Evolutionary conservation across 2,329 filamentous ascomycete genomes (phyloP), one percentile per base, ranked within the genome.

Genomic region (Fusarium nematophilum): DNA sequence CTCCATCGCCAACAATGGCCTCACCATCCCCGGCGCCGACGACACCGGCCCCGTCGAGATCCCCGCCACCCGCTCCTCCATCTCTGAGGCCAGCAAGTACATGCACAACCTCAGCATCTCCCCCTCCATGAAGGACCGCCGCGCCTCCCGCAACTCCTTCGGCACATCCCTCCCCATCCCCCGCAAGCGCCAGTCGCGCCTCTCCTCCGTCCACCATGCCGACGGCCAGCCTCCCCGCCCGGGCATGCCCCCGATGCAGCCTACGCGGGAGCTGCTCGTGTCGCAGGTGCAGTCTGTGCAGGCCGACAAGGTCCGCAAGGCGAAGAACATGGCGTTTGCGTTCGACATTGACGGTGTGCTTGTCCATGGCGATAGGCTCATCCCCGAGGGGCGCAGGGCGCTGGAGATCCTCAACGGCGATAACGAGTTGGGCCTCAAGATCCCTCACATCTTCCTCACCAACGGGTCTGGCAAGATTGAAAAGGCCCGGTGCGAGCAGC

Each of bases 381-480:
- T 97, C 40, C 90, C 91, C 3, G 88, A 90, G 45, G 93, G 93
- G 4, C 80, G 85, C 3, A 81, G 90, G 67, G 84, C 92, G 4
- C 83, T 97, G 9, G 77, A 79, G 30, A 88, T 87, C 67, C 86
- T 97, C n/a, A 87, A 93, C 67, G 77, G 83, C 33, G 82, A 92
- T 70, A 81, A 84, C 45, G 87, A 92, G 78, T 85, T 92, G 43
- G 89, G 89, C 57, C 91, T 92, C 79, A 90, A 89, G 82, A 91
- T 92, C 46, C 93, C 93, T 2, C 96, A 94, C 79, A 94, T 97
- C 70, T 84, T 97, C 26, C 83, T 97, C 59, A 97, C 93, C 62
- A 97, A 97, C 76, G 93, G 93, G 66, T 94, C 93, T 44, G 93
- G 93, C 52, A 96, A 96, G 79, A 92, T 91, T 2, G 93, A 96